Evolutionary conservation across 192 early-diverging fungal genomes (phyloP).

Genomic region (Coemansia sp.): DNA sequence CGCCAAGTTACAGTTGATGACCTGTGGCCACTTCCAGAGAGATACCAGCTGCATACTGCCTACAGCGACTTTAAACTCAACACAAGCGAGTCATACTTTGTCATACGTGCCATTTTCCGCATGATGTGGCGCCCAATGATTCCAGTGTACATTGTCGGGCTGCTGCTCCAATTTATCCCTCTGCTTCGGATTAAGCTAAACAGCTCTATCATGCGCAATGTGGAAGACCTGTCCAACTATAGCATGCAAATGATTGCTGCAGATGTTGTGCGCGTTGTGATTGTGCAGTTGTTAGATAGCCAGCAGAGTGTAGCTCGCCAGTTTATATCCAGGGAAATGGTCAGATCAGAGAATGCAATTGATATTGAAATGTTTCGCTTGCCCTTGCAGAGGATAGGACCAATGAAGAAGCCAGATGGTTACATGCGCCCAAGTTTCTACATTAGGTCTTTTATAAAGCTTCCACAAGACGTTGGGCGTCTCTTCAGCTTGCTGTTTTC

Average conservation of each 20-base stretch:
- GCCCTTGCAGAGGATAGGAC: constrained; percentile 10
- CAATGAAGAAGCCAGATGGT: not conserved
- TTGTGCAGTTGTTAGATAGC: constrained; percentile 4
- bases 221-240: constrained; percentile 16
- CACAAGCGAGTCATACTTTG: constrained; percentile 24
- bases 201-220: constrained; percentile 14
- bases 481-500: not conserved
- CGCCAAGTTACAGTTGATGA: not conserved
- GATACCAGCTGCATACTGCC: not conserved
- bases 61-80: constrained; percentile 22
- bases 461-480: not conserved
- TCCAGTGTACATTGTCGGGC: constrained; percentile 16
- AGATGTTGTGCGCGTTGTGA: not conserved
- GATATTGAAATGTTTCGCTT: constrained; percentile 19
- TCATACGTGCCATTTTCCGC: constrained; percentile 30
- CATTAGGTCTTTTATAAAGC: not conserved
- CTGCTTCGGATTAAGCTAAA: constrained; percentile 3
- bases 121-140: constrained; percentile 34
- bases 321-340: not conserved
- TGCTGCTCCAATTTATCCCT: not conserved
- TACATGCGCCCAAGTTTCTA: not conserved
- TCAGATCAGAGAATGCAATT: not conserved
- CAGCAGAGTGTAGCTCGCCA: not conserved
- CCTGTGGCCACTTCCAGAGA: not conserved
- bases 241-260: constrained; percentile 19